Conservation (phyloP, 2,329 filamentous ascomycete genomes). For the Grosmannia serpens region DNA sequence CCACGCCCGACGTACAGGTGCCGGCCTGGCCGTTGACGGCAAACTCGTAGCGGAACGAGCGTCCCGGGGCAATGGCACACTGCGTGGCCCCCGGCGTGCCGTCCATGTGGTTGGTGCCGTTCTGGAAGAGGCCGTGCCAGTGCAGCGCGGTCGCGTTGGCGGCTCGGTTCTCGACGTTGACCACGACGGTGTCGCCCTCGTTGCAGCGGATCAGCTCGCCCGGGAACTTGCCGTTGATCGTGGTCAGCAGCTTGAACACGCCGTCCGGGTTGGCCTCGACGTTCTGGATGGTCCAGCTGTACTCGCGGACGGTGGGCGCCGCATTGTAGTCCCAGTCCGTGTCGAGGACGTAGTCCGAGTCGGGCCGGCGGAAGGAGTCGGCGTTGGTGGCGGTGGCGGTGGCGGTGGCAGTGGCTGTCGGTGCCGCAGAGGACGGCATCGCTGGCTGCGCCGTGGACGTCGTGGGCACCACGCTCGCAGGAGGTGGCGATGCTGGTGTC, state of each 20-base stretch:
- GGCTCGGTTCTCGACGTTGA: conserved; percentile 52
- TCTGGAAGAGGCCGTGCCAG: conserved; percentile 65
- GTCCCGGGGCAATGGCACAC: conserved; percentile 46
- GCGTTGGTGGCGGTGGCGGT: conserved; percentile 27
- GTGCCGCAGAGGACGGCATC: conserved; percentile 47
- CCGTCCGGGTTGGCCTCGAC: conserved; percentile 59
- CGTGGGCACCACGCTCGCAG: not conserved
- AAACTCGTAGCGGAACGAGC: conserved; percentile 41
- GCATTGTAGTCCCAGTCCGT: conserved; percentile 43
- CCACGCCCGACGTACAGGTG: conserved; percentile 26
- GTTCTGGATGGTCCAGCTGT: conserved; percentile 49
- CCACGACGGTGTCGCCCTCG: conserved; percentile 58
- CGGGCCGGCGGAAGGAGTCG: conserved; percentile 18
- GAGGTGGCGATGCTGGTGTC: not conserved
- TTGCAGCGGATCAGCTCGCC: conserved; percentile 62
- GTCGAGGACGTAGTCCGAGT: conserved; percentile 45
- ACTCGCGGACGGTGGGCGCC: conserved; percentile 38
- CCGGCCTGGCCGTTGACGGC: conserved; percentile 18
- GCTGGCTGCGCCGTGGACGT: not conserved
- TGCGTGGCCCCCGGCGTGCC: conserved; percentile 50
- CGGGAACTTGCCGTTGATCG: conserved; percentile 66
- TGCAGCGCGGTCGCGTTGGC: conserved; percentile 54
- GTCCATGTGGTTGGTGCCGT: conserved; percentile 62
- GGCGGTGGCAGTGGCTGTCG: conserved; percentile 42
- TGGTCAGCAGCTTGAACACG: conserved; percentile 47